A percentile compares a stretch with the other conserved stretches of the same genome.
Conservation (phyloP, 495 filamentous ascomycete species). For the Thermothielavioides terrestris region DNA sequence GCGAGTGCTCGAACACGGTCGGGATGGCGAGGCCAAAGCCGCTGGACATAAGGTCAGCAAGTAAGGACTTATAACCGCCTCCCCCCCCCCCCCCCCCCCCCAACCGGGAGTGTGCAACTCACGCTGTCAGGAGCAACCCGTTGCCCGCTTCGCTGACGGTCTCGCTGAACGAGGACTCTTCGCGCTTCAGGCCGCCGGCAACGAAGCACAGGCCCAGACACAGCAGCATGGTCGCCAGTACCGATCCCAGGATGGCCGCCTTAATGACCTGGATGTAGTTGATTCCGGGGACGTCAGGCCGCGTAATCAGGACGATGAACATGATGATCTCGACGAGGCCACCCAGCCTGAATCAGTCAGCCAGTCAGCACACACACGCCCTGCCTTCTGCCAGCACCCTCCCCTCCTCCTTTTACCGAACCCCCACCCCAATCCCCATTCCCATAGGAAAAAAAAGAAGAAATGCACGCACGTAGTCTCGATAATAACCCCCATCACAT, state of each 20-base stretch:
- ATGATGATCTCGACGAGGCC: conserved; percentile 76
- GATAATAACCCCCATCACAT: conserved; percentile 64
- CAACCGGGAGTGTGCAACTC: conserved; percentile 17
- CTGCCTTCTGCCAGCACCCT: not conserved
- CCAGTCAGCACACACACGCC: not conserved
- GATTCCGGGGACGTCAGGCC: not conserved
- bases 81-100: too few species aligned
- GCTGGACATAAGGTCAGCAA: conserved; percentile 16
- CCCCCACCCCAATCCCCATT: not conserved
- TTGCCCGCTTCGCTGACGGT: conserved; percentile 74
- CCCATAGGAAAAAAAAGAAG: not conserved
- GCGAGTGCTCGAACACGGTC: conserved; percentile 61
- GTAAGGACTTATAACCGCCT: not conserved
- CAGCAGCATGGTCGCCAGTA: conserved; percentile 35
- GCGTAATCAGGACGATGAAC: conserved; percentile 61
- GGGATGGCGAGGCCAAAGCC: conserved; percentile 78
- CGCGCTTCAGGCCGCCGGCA: conserved; percentile 57
- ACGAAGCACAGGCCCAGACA: conserved; percentile 51
- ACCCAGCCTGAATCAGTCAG: conserved; percentile 38
- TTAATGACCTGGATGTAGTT: conserved; percentile 64
- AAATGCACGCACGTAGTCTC: conserved; percentile 53
- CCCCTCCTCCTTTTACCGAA: not conserved
- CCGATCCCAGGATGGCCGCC: conserved; percentile 28
- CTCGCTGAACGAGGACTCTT: conserved; percentile 62
- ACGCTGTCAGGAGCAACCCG: conserved; percentile 72